Base-by-base conservation (phyloP, 257 asterid genomes). In the Solanum piurae region DNA sequence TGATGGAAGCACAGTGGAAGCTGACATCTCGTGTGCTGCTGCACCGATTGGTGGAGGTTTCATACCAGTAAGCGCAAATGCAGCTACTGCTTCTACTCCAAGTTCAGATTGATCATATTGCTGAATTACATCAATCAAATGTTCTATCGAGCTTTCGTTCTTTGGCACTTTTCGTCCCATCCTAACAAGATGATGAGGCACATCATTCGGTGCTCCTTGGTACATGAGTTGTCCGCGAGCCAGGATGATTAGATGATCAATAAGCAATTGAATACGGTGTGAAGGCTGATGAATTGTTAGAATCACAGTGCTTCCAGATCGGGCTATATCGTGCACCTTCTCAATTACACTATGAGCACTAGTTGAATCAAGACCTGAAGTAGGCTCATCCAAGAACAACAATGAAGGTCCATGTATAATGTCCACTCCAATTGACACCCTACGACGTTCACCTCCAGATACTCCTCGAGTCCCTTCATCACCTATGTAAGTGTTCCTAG, bases 201-300 rank as follows among this genome's bases (percentile, higher is more conserved):
- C 96, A 74, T 95, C 98, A 82, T 91, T 92, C 0, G 98, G 98
- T 2, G 98, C 92, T 38, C 98, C 98, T 72, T 95, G 98, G 88
- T 95, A 96, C 95, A 96, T 94, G 90, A 93, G 95, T 90, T 96
- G 98, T 23, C 98, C 98, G 18, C 98, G 93, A 33, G 98, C 98
- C 55, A 96, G 88, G 90, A 96, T 92, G 90, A 96, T 90, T 75
- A 96, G 93, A 90, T 95, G 98, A 89, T 96, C 98, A 1, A 96
- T 87, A 4, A 96, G 90, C 77, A 94, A 91, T 83, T 86, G 94
- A 71, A 96, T 96, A 1, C 98, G 93, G 36, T 92, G 92, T 9
- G 98, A 95, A 84, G 98, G 98, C 89, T 95, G 98, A 90, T 95
- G 98, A 77, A 96, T 95, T 14, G 98, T 93, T 69, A 96, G 98